Evolutionary conservation across 495 filamentous ascomycete genomes (phyloP), one percentile per base, ranked within the genome.

Genomic region (Chlorociboria aeruginascens): DNA sequence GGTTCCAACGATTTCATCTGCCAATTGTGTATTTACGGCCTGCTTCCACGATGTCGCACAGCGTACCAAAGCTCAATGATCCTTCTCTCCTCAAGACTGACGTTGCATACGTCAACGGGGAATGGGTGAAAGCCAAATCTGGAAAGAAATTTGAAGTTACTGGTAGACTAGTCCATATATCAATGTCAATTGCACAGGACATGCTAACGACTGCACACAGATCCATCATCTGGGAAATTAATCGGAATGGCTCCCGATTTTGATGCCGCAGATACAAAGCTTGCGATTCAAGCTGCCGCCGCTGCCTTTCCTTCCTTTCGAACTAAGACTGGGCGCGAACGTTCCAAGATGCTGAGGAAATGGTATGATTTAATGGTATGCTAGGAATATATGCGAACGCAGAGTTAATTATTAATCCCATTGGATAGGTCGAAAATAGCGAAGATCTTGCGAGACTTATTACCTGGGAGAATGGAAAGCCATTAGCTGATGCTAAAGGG

Each of bases 381-480:
- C 16, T n/a, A 39, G 8, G 3, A 2, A 44, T 6, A 32, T 6
- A 13, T 20, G 2, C 1, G 0, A 11, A 32, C 9, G 37, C 31
- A 20, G 11, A 30, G 40, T 8, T 3, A 44, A n/a, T 34, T 36
- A 42, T 37, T 53, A 32, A 61, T 8, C 7, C 51, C 11, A 51
- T 72, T 29, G 72, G 17, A 77, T 51, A 77, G 71, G 17, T 89
- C 7, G 88, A 87, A 32, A 94, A 96, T 49, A 69, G 77, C 20
- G 86, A 93, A 14, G 92, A 98, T 58, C 69, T 97, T 31, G 87
- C 89, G 7, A 89, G 74, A 42, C 64, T 98, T 51, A 95, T 97
- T 53, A 95, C 90, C 40, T 79, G 76, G 71, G 83, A 87, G 64
- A 87, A 89, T 55, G 83, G 83, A 46, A 88, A 89, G 62, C 77